Conservation (phyloP, 768 basidiomycete species). For the Amanita phalloides region DNA sequence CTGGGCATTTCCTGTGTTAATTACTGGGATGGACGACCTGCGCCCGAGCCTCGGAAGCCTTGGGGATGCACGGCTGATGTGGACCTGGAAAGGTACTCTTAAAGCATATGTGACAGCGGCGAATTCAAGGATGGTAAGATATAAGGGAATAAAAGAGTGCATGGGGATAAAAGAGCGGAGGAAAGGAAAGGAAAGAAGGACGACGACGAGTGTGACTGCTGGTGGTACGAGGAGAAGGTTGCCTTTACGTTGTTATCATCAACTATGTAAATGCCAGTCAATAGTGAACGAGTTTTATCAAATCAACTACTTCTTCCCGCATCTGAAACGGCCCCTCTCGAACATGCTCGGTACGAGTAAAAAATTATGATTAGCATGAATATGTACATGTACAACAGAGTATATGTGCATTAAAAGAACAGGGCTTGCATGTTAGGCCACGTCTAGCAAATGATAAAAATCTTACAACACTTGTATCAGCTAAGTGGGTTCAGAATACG, state of each 20-base stretch:
- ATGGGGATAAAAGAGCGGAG: constrained; percentile 17
- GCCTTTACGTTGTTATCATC: no score
- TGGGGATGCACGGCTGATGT: constrained; percentile 14
- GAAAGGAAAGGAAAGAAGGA: background rate
- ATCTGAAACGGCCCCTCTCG: no score
- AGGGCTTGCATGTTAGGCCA: no score
- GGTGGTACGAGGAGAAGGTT: no score
- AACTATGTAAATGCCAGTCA: no score
- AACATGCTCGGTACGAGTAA: no score
- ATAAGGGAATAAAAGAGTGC: constrained; percentile 31
- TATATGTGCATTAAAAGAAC: no score
- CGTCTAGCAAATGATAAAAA: no score
- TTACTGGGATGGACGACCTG: constrained; percentile 32
- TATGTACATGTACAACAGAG: no score
- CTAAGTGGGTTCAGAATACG: constrained; percentile 21
- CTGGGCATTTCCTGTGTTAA: constrained; percentile 61
- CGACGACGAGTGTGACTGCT: background rate
- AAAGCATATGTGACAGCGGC: constrained; percentile 22
- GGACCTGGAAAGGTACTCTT: constrained; percentile 28
- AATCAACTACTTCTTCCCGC: no score
- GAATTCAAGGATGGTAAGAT: constrained; percentile 26
- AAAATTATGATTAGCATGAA: no score
- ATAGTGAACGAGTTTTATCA: no score
- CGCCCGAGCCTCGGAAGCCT: constrained; percentile 19
- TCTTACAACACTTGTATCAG: background rate